A percentile compares a stretch with the other conserved stretches of the same genome.
Conservation (phyloP, 257 asterid genomes). For the Gentiana dahurica region DNA sequence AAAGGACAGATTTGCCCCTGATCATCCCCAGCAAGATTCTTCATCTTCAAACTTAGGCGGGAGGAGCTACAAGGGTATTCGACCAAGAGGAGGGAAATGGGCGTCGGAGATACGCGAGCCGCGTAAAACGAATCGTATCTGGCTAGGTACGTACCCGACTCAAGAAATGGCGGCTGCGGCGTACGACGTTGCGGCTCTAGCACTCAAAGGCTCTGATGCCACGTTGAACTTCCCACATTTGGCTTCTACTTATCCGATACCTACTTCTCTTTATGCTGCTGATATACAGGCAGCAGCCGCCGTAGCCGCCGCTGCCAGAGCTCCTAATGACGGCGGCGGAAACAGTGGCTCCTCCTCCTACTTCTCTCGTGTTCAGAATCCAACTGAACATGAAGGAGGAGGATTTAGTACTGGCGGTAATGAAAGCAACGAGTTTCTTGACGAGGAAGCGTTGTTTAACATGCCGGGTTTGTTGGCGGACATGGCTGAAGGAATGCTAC, state of each 20-base stretch:
- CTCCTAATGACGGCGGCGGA: not conserved
- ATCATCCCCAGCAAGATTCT: not conserved
- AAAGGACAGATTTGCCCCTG: too few species aligned
- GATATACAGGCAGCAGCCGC: slow-evolving; percentile 11
- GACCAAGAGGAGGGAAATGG: slow-evolving; percentile 51
- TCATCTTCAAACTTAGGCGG: not conserved
- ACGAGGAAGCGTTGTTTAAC: slow-evolving; percentile 43
- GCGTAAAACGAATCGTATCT: slow-evolving; percentile 39
- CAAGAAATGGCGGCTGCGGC: slow-evolving; percentile 70
- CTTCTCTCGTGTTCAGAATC: not conserved
- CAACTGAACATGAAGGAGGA: not conserved
- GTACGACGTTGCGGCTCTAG: slow-evolving; percentile 51
- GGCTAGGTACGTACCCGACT: slow-evolving; percentile 49
- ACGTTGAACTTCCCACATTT: slow-evolving; percentile 29
- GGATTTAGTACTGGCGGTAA: not conserved
- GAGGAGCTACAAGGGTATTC: slow-evolving; percentile 27
- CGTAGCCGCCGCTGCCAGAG: slow-evolving; percentile 7
- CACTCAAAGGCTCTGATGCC: slow-evolving; percentile 36
- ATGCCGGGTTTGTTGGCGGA: slow-evolving; percentile 46
- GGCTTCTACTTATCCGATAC: slow-evolving; percentile 17
- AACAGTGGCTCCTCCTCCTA: slow-evolving; percentile 1
- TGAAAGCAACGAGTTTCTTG: slow-evolving; percentile 16
- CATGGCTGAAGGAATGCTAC: slow-evolving; percentile 59
- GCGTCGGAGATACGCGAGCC: slow-evolving; percentile 63
- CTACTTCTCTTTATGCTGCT: slow-evolving; percentile 26